Evolutionary conservation across 2,329 filamentous ascomycete genomes (phyloP).

Genomic region (Colletotrichum lini): DNA sequence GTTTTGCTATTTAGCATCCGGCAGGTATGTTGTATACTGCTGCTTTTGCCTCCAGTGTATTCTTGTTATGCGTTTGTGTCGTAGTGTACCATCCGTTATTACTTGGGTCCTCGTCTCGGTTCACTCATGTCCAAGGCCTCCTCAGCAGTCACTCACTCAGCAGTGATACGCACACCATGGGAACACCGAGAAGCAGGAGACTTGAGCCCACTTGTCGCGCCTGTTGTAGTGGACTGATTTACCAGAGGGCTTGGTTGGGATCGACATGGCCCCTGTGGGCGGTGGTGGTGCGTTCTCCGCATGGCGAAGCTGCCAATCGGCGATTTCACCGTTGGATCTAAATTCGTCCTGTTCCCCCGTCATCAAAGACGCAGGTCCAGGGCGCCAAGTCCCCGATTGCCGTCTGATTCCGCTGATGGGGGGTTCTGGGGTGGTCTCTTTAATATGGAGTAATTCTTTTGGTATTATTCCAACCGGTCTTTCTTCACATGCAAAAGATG

Average conservation of each 20-base stretch:
- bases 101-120: too few species aligned
- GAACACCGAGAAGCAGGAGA: background rate
- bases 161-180: too few species aligned
- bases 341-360: background rate
- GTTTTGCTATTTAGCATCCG: too few species aligned
- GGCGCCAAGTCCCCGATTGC: background rate
- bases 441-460: too few species aligned
- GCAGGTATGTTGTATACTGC: too few species aligned
- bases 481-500: background rate
- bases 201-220: background rate
- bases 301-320: constrained; percentile 11
- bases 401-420: constrained; percentile 23
- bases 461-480: background rate
- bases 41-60: too few species aligned
- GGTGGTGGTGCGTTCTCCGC: constrained; percentile 20
- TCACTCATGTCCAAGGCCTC: background rate
- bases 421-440: background rate
- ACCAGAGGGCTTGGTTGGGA: background rate
- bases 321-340: constrained; percentile 28
- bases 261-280: constrained; percentile 7
- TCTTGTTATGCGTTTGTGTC: too few species aligned
- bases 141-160: background rate
- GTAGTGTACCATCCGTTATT: too few species aligned
- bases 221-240: background rate
- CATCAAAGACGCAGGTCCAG: background rate